Conservation (phyloP, 805 yeast genomes). For the Tetrapisispora arboricola region DNA sequence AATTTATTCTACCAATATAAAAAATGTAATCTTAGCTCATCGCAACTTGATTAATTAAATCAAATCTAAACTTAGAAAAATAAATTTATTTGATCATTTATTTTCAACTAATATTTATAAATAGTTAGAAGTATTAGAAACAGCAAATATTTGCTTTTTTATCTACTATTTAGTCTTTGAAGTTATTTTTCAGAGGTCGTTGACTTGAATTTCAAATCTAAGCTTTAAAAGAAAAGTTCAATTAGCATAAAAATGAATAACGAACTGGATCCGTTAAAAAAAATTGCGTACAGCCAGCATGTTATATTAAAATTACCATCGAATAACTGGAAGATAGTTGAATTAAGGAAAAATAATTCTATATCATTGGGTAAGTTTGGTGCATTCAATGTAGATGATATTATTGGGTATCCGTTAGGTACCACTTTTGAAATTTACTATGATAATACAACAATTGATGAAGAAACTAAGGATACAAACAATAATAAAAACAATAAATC, state of each 20-base stretch:
- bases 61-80: too few species aligned
- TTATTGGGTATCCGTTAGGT: slow-evolving; percentile 77
- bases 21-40: slow-evolving; percentile 1
- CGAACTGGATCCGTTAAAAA: slow-evolving; percentile 20
- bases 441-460: slow-evolving; percentile 9
- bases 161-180: too few species aligned
- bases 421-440: slow-evolving; percentile 78
- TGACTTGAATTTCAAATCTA: too few species aligned
- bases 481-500: slow-evolving; percentile 11
- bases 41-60: too few species aligned
- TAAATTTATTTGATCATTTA: background rate
- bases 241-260: background rate
- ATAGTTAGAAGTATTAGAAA: too few species aligned
- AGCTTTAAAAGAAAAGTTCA: too few species aligned
- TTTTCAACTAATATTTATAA: too few species aligned
- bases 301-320: slow-evolving; percentile 74
- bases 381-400: slow-evolving; percentile 58
- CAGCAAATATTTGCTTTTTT: too few species aligned
- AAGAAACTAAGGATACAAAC: slow-evolving; percentile 8
- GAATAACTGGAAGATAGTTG: slow-evolving; percentile 63
- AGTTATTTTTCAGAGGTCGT: too few species aligned
- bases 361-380: slow-evolving; percentile 90
- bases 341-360: slow-evolving; percentile 47
- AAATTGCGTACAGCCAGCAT: slow-evolving; percentile 24
- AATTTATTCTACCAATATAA: too few species aligned